Percentiles rank a stretch among this genome's conserved stretches.
phyloP scores from a whole-genome alignment of 2,329 filamentous ascomycete genomes.

The Neurospora sp. region DNA sequence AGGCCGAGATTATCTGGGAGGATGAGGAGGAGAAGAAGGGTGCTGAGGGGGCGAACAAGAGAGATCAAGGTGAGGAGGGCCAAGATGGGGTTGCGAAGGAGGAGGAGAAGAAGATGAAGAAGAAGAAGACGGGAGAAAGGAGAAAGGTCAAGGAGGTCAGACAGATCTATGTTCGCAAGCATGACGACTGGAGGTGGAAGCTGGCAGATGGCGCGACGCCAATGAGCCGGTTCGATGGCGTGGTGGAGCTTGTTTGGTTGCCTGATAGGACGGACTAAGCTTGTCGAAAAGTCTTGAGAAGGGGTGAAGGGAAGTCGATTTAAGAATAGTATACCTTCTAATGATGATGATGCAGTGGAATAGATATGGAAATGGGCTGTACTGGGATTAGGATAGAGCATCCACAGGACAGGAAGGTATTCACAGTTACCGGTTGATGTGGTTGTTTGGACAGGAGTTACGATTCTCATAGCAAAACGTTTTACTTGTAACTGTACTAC shows the following conservation, averaged over 20 bases:
- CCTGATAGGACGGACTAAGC: constrained; percentile 17
- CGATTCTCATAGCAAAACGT: background rate
- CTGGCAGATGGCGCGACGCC: constrained; percentile 29
- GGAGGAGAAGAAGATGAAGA: background rate
- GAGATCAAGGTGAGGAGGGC: background rate
- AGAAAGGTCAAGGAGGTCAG: constrained; percentile 24
- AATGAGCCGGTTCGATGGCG: constrained; percentile 44
- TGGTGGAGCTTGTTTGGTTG: constrained; percentile 49
- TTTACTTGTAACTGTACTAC: background rate
- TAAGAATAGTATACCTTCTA: background rate
- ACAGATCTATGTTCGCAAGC: constrained; percentile 44
- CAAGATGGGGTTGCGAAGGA: background rate
- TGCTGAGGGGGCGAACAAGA: background rate
- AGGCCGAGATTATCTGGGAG: constrained; percentile 31
- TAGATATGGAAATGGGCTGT: background rate
- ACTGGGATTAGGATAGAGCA: background rate
- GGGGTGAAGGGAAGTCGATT: background rate
- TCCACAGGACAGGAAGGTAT: background rate
- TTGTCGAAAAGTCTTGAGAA: background rate
- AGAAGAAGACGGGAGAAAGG: background rate
- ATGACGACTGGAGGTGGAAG: constrained; percentile 44
- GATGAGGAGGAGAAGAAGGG: constrained; percentile 24
- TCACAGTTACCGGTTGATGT: background rate
- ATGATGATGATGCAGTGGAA: background rate
- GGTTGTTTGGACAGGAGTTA: background rate